Percentiles rank a stretch among this genome's conserved stretches.
These are phyloP conservation scores for Leptomonas seymouri DNA, from an alignment of 208 protist species.

Conservation along the genomic window DNA sequence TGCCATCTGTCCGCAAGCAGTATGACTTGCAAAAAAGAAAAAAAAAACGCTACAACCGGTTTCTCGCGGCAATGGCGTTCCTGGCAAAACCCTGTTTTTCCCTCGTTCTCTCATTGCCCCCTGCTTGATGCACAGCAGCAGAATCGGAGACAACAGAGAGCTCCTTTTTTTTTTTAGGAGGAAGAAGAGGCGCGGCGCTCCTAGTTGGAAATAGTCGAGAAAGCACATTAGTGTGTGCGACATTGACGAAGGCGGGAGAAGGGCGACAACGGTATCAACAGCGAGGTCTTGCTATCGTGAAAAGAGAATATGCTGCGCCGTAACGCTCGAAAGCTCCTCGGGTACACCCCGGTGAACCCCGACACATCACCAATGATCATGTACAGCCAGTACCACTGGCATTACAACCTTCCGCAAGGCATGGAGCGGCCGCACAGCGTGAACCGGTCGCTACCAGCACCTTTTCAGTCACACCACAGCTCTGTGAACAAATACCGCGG, in stretches of 20 bases:
- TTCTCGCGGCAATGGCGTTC: no score
- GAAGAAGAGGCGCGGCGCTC: not conserved
- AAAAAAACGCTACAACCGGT: no score
- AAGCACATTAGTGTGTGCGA: no score
- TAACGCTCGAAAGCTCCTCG: constrained; percentile 46
- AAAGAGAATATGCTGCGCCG: constrained; percentile 53
- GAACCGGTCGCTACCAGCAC: constrained; percentile 75
- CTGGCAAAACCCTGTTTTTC: no score
- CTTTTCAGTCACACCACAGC: constrained; percentile 65
- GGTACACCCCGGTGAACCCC: constrained; percentile 85
- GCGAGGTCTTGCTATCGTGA: not conserved
- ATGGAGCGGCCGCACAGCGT: constrained; percentile 85
- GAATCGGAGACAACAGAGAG: not conserved
- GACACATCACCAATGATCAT: constrained; percentile 90
- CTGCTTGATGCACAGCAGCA: not conserved
- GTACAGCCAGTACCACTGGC: constrained; percentile 90
- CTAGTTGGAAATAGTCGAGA: no score
- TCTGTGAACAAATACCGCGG: constrained; percentile 83
- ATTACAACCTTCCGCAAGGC: constrained; percentile 89
- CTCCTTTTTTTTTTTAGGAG: constrained; percentile 9
- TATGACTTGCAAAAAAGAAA: no score
- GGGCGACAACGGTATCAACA: no score
- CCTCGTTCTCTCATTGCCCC: no score
- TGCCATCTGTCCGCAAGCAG: no score
- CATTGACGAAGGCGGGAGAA: no score